A percentile compares a stretch with the other conserved stretches of the same genome.
These are phyloP conservation scores for Aspergillus fumigatus DNA, from an alignment of 2,329 filamentous ascomycete genomes.

Conservation along the genomic window DNA sequence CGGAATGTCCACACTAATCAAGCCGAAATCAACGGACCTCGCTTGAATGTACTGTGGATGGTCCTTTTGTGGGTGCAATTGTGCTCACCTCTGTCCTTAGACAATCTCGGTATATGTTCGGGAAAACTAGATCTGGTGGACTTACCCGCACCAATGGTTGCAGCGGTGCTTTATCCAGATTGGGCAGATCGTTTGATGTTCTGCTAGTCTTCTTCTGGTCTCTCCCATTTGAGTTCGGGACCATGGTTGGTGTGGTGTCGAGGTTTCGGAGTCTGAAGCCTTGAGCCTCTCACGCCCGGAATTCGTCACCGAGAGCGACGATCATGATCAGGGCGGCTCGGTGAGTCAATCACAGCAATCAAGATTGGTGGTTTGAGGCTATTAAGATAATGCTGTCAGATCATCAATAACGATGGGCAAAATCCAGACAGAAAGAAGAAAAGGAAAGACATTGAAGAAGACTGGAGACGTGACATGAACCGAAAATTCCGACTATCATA, in stretches of 20 bases:
- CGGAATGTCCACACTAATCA: neutral
- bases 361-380: neutral
- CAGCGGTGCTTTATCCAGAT: neutral
- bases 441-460: neutral
- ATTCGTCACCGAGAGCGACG: neutral
- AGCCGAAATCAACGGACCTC: neutral
- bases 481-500: neutral
- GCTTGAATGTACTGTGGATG: neutral
- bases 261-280: neutral
- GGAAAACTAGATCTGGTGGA: slow-evolving; percentile 8
- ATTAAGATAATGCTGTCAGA: neutral
- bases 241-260: too few species aligned
- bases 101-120: slow-evolving; percentile 11
- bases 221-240: neutral
- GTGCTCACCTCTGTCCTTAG: neutral
- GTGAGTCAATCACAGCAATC: neutral
- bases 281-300: neutral
- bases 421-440: neutral
- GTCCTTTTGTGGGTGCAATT: neutral
- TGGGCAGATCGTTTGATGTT: neutral
- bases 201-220: neutral
- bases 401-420: neutral
- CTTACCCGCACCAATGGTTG: slow-evolving; percentile 4
- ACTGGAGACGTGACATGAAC: neutral
- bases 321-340: neutral